Base-by-base conservation (phyloP, 2,329 filamentous ascomycete species). In the Diplocarpon rosae region DNA sequence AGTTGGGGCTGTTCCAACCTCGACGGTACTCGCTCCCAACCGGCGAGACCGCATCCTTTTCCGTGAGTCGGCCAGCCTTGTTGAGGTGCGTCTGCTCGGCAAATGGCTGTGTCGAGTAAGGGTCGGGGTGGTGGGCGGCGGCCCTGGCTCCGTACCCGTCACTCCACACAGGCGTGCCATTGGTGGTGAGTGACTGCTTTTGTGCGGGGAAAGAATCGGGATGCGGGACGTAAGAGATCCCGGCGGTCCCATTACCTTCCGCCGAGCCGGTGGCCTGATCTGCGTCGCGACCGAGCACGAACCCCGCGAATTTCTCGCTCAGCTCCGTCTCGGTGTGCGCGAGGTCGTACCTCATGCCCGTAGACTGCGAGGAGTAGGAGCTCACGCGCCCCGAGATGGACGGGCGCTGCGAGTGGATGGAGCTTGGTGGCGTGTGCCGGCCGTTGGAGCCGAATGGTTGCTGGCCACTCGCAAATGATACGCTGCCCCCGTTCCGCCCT, bases 281-380 rank as follows among this genome's bases (percentile, higher is more conserved):
- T n/a, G 39, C 42, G 7, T 60, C 55, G 38, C 51, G 50, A 42
- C 35, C 42, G 41, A 62, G 53, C 6, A 42, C 46, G 28, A 59
- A 48, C 9, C 41, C 52, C 17, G 51, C 52, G 49, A 61, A 51
- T 37, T 55, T 59, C 17, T 60, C 58, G 34, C 47, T 52, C 33
- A 59, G 32, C 12, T 58, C 58, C 11, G 48, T 45, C 38, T 61
- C 57, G 14, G 42, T 48, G 42, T 56, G 55, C 16, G 48, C 39
- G 10, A 55, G 37, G 11, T 60, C 55, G 35, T 52, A 59, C 28
- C 54, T 52, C 9, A 64, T 60, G 13, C 62, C 62, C 48, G 67
- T 70, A 36, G 64, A 59, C 48, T 72, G 69, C 5, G 70, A 61
- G 4, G 66, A 68, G 46, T 72, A 69, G 0, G 74, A 73, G 5